Evolutionary conservation across 208 protist species (phyloP).

Genomic region (Crithidia bombi): DNA sequence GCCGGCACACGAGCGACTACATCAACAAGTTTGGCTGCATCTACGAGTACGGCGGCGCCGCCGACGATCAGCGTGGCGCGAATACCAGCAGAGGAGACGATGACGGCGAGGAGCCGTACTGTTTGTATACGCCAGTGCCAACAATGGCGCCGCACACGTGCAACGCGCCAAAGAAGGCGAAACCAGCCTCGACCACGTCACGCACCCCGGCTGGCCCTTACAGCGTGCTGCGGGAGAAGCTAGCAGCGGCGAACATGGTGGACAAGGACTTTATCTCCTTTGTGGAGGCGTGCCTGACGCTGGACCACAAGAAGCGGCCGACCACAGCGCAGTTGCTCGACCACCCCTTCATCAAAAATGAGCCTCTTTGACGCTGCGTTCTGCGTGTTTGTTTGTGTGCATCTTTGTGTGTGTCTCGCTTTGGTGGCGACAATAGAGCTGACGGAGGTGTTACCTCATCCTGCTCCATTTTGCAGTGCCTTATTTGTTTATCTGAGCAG

Average conservation of each 20-base stretch:
- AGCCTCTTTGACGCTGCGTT: conserved; percentile 28
- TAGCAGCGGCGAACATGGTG: conserved; percentile 66
- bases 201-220: conserved; percentile 46
- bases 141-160: conserved; percentile 32
- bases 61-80: conserved; percentile 26
- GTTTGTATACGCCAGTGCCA: conserved; percentile 78
- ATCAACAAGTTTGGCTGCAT: conserved; percentile 90
- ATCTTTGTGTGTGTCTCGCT: not conserved
- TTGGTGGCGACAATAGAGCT: too few species aligned
- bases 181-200: conserved; percentile 2
- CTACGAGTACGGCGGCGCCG: conserved; percentile 76
- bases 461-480: too few species aligned
- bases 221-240: conserved; percentile 73
- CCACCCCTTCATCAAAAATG: conserved; percentile 87
- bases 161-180: conserved; percentile 23
- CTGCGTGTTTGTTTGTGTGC: not conserved
- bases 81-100: conserved; percentile 34
- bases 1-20: conserved; percentile 86
- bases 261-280: conserved; percentile 89
- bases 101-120: conserved; percentile 66
- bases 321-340: conserved; percentile 77
- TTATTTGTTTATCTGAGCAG: too few species aligned
- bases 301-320: conserved; percentile 86
- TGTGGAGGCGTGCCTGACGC: conserved; percentile 81
- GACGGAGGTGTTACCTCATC: too few species aligned